These are phyloP conservation scores for Gossypium anomalum DNA, from an alignment of 345 rosid species.

Conservation along the genomic window DNA sequence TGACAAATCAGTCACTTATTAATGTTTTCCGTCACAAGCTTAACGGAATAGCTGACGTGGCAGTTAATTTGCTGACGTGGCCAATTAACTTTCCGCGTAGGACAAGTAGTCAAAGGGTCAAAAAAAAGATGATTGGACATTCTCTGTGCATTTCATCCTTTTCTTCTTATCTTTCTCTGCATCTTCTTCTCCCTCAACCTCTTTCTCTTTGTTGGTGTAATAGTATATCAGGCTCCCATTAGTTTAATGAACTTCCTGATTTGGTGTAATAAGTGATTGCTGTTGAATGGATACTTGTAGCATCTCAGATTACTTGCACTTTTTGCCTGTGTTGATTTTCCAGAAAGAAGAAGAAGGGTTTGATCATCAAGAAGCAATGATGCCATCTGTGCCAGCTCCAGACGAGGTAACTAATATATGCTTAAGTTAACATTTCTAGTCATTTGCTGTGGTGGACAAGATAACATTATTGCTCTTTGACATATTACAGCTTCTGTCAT, in stretches of 20 bases:
- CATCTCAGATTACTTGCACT: slow-evolving; percentile 12
- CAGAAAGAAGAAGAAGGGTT: slow-evolving; percentile 74
- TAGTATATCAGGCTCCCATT: background rate
- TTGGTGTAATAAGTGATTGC: background rate
- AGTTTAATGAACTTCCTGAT: background rate
- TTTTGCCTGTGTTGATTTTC: slow-evolving; percentile 16
- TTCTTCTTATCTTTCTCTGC: too few species aligned
- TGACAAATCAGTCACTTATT: too few species aligned
- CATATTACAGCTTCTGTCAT: slow-evolving; percentile 67
- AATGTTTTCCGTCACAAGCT: too few species aligned
- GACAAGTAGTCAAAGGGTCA: too few species aligned
- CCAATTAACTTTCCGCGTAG: too few species aligned
- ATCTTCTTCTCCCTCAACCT: too few species aligned
- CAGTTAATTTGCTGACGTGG: too few species aligned
- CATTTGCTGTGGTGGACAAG: slow-evolving; percentile 7
- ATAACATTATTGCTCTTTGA: slow-evolving; percentile 16
- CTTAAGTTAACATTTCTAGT: slow-evolving; percentile 14
- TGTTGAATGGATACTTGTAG: background rate
- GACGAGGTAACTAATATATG: slow-evolving; percentile 49
- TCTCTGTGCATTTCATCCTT: too few species aligned
- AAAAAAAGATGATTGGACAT: too few species aligned
- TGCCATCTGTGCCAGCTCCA: slow-evolving; percentile 75
- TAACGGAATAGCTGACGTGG: too few species aligned
- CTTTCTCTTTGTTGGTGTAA: background rate
- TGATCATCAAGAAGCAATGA: slow-evolving; percentile 65